Conservation (phyloP, 495 filamentous ascomycete genomes). For the Xylaria cubensis region DNA sequence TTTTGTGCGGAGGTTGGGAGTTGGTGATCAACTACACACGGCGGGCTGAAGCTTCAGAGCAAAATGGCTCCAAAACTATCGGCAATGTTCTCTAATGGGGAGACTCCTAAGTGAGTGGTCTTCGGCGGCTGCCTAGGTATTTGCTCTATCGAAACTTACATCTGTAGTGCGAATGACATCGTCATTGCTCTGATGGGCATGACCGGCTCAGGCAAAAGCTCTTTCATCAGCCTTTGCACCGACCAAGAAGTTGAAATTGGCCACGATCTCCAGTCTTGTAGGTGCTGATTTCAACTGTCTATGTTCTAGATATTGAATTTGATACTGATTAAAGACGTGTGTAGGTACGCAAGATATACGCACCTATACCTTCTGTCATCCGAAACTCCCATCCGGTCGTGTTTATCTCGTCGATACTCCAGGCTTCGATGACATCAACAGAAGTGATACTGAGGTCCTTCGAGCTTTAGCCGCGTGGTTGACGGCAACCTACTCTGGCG, state of each 20-base stretch:
- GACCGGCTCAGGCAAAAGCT: constrained; percentile 49
- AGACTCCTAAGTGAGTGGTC: not conserved
- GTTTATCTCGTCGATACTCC: constrained; percentile 48
- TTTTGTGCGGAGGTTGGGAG: too few relatives aligned
- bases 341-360: constrained; percentile 46
- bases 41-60: not conserved
- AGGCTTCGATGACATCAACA: constrained; percentile 49
- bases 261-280: constrained; percentile 39
- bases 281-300: not conserved
- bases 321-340: not conserved
- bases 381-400: not conserved
- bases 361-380: constrained; percentile 6
- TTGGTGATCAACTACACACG: not conserved
- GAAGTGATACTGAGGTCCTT: constrained; percentile 46
- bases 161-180: constrained; percentile 18
- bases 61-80: not conserved
- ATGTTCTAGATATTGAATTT: not conserved
- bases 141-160: not conserved
- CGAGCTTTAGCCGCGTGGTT: constrained; percentile 43
- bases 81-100: not conserved
- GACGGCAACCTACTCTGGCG: not conserved
- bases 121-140: too few relatives aligned
- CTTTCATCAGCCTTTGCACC: constrained; percentile 43
- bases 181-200: constrained; percentile 52
- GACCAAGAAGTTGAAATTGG: constrained; percentile 35